Base-by-base conservation (phyloP, 345 rosid genomes). In the Gossypium mustelinum region DNA sequence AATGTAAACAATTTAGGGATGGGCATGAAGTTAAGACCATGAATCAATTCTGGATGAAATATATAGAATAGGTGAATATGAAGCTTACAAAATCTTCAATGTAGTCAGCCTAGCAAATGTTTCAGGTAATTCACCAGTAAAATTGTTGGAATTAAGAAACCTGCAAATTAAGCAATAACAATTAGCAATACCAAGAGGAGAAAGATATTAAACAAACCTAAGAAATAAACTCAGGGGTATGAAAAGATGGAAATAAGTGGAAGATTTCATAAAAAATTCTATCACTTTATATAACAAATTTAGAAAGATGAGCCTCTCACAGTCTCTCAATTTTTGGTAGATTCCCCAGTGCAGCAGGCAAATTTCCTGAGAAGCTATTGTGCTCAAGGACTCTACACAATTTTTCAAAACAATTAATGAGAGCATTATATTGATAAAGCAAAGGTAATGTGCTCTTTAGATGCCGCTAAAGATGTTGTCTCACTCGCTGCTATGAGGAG, bases 321-420 rank as follows among this genome's bases (percentile, higher is more conserved):
- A 92, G 74, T 83, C 80, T 86, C 78, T 89, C 82, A 67, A 94
- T 78, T 68, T 77, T 84, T 75, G 74, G 62, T 83, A 92, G 62
- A 24, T 76, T 84, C 73, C 86, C 82, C 10, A 89, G 82, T 62
- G 85, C 79, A 3, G 29, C 17, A 55, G 94, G 90, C 47, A 90
- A 76, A 50, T 73, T 75, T 9, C 90, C 87, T 1, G 39, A 81
- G 67, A 68, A 90, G 85, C 16, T 45, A 56, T 56, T 56, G 4
- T n/a, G 20, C 60, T 56, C 13, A 11, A 3, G 39, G 20, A 17
- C 1, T 9, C 92, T 90, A 57, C 1, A 72, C 20, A 61, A 5
- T 16, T 63, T 63, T 39, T 43, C 17, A 62, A 7, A 62, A 62
- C 20, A 62, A 62, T 0, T 29, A 34, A 34, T 16, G 41, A 34